A percentile compares a stretch with the other conserved stretches of the same genome.
Evolutionary conservation across 176 grass and related monocot genomes (phyloP).

Genomic region (Hordeum marinum): DNA sequence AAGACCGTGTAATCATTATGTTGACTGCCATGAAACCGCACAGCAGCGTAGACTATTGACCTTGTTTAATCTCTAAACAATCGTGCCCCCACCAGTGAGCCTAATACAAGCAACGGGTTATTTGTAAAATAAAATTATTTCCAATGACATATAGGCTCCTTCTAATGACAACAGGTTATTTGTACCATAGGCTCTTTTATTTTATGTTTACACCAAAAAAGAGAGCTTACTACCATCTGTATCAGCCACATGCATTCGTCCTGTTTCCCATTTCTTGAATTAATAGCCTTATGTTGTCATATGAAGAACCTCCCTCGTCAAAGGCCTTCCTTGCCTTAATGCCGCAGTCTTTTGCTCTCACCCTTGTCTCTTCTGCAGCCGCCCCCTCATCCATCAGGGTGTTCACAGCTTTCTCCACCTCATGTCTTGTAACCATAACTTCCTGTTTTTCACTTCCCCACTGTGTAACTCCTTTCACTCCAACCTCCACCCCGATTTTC

Average conservation of each 20-base stretch:
- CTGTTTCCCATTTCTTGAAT: slow-evolving; percentile 35
- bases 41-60: not conserved
- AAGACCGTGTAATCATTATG: not conserved
- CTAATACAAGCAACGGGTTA: not conserved
- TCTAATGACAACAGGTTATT: too few relatives aligned
- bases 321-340: slow-evolving; percentile 53
- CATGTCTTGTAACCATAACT: slow-evolving; percentile 31
- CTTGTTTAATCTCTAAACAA: not conserved
- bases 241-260: slow-evolving; percentile 6
- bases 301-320: slow-evolving; percentile 58
- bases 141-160: too few relatives aligned
- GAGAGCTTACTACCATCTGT: not conserved
- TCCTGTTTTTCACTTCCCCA: slow-evolving; percentile 22
- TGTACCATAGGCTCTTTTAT: not conserved
- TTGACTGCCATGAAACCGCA: not conserved
- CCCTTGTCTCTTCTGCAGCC: slow-evolving; percentile 39
- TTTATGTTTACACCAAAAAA: not conserved
- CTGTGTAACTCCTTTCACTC: slow-evolving; percentile 21
- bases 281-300: slow-evolving; percentile 35
- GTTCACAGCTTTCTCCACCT: slow-evolving; percentile 19
- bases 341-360: slow-evolving; percentile 37
- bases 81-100: not conserved
- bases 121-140: not conserved
- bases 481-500: slow-evolving; percentile 36
- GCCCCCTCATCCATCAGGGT: slow-evolving; percentile 43